Evolutionary conservation across 179 eudicot species (phyloP), one percentile per base, ranked within the genome.

Genomic region (Silene vulgaris): DNA sequence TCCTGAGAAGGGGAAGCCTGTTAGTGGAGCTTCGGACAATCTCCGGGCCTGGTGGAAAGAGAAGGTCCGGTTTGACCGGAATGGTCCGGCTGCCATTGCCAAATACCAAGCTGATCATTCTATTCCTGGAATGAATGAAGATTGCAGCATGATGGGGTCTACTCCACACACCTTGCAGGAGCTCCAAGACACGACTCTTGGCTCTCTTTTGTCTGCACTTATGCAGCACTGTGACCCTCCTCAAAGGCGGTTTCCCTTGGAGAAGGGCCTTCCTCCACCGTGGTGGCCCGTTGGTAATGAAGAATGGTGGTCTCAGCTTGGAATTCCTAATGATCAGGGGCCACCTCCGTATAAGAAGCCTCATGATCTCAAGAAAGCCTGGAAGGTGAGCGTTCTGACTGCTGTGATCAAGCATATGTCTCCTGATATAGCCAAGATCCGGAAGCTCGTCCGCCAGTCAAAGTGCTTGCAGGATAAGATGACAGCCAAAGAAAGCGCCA

Each of bases 41-140:
- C 84, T 84, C 59, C 82, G 86, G 12, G 82, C 80, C n/a, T 84
- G 86, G 86, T 84, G 86, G 86, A 84, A 84, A 21, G 86, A 84
- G 60, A 84, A 81, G 28, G 86, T 84, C 57, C 70, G 86, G 11
- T 84, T 84, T 37, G 86, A 84, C 64, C 19, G 86, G 65, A 84
- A 84, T 21, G 86, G 86, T 11, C 86, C 86, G 1, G 86, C 84
- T 30, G 84, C 86, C n/a, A 78, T 81, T 23, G 50, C 84, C 14
- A 81, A 81, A 75, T 81, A 84, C 29, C 76, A 81, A 50, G 76
- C 80, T 0, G 84, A 84, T 16, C 66, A 84, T 13, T 72, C 78
- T 0, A 67, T 77, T 6, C 79, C 77, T 0, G 77, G 80, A 26
- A 72, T 7, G 1, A 43, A 6, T 3, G 80, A 77, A 16, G 81